Conservation (phyloP, 179 eudicot species). For the Carnegiea gigantea region DNA sequence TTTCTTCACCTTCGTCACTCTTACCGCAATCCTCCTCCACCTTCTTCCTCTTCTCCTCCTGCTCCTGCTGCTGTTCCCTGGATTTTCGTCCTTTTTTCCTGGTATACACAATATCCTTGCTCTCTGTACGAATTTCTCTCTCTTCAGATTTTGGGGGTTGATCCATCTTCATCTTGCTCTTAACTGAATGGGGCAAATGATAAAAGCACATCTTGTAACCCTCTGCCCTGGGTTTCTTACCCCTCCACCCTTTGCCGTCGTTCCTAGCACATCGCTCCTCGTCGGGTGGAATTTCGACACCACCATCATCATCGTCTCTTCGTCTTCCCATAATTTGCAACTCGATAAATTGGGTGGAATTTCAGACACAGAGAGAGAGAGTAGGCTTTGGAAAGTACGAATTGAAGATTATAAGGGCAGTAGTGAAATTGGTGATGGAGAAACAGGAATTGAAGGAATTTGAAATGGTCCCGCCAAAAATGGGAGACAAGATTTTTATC, state of each 20-base stretch:
- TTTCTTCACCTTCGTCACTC: not conserved
- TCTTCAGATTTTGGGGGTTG: not conserved
- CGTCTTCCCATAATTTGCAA: not conserved
- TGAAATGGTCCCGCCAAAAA: slow-evolving; percentile 29
- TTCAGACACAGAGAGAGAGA: not conserved
- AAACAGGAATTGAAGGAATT: slow-evolving; percentile 6
- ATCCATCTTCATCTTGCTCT: too few species aligned
- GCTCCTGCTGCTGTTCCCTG: not conserved
- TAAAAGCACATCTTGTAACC: slow-evolving; percentile 9
- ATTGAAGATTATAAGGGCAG: too few species aligned
- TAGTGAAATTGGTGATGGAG: not conserved
- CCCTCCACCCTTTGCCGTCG: slow-evolving; percentile 18
- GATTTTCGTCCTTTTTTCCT: not conserved
- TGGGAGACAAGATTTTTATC: not conserved
- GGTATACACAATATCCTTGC: not conserved
- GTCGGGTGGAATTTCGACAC: not conserved
- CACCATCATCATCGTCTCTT: not conserved
- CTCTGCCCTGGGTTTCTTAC: not conserved
- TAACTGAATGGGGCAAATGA: too few species aligned
- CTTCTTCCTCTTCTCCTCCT: not conserved
- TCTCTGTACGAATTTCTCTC: not conserved
- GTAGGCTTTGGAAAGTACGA: not conserved
- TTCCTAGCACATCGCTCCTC: slow-evolving; percentile 12
- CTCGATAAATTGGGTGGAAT: not conserved
- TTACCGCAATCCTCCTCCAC: not conserved